phyloP scores from a whole-genome alignment of 1,139 yeast genomes.

The Sporopachydermia cereana region DNA sequence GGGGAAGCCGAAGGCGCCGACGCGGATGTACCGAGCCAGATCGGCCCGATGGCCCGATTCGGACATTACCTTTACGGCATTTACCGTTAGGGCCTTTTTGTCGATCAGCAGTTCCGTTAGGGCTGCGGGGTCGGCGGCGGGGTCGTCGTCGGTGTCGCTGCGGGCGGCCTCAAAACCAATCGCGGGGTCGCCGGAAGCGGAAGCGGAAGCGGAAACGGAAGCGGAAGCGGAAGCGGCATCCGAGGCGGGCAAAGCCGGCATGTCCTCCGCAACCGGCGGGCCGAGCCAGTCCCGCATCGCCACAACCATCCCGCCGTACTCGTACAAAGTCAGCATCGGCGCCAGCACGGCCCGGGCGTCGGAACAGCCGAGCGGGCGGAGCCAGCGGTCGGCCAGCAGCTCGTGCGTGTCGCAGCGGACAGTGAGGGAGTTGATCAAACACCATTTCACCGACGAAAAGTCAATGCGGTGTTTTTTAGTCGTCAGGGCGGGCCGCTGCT shows the following conservation, averaged over 20 bases:
- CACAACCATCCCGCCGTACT: conserved; percentile 93
- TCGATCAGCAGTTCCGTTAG: conserved; percentile 69
- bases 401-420: conserved; percentile 93
- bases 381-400: conserved; percentile 82
- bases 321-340: conserved; percentile 81
- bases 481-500: conserved; percentile 78
- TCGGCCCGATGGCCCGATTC: conserved; percentile 23
- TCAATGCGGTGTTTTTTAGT: conserved; percentile 72
- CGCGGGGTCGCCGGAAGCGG: neutral
- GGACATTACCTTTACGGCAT: conserved; percentile 59
- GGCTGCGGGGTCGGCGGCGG: conserved; percentile 29
- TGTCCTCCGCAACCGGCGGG: conserved; percentile 48
- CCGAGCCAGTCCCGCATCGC: conserved; percentile 88
- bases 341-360: conserved; percentile 71
- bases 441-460: conserved; percentile 75
- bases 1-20: conserved; percentile 91
- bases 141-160: conserved; percentile 20
- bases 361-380: conserved; percentile 79
- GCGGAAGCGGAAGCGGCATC: neutral
- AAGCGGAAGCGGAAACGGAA: conserved; percentile 5
- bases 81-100: conserved; percentile 68
- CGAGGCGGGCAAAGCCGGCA: conserved; percentile 12
- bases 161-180: neutral
- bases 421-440: conserved; percentile 79
- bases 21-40: conserved; percentile 40